Base-by-base conservation (phyloP, 108 stramenopile species). In the Cyclotella baltica region DNA sequence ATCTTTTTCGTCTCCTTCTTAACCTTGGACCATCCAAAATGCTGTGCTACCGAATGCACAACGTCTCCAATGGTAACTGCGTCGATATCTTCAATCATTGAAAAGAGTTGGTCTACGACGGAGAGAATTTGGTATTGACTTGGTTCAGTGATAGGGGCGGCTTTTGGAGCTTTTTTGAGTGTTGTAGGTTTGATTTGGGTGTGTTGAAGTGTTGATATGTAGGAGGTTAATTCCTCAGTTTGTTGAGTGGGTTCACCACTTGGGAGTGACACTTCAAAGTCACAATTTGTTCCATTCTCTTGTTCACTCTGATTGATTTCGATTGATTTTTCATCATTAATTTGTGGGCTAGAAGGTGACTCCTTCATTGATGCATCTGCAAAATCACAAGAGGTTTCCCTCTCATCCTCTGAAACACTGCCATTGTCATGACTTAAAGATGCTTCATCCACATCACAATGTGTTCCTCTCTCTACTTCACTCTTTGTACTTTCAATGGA, bases 11-110 rank as follows among this genome's bases (percentile, higher is more conserved):
- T 78, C 10, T 29, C 37, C 59, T 83, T 83, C n/a, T 70, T 40
- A 18, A 86, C 61, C 47, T 66, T 72, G 38, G 65, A 28, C 28
- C 67, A 25, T 22, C 67, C 59, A 30, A 83, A 83, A 62, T 78
- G 69, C 43, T 4, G 31, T 11, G 73, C 81, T 19, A 86, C 67
- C 0, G 66, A 63, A 29, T 57, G 51, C 4, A 68, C 31, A 62
- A 86, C 70, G 40, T 80, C 67, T 18, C 83, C 78, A 16, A 86
- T 72, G 19, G 85, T 83, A 30, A 83, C 78, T 23, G 78, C 40
- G 47, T 79, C 74, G 10, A 55, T 74, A 27, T 83, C 82, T 20
- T 64, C 73, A 27, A 61, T 61, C 59, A 67, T 56, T 35, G 35
- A 19, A 83, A 83, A 86, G 11, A 86, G 74, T 27, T 50, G 50